phyloP scores from a whole-genome alignment of 495 filamentous ascomycete species.

The Aspergillus avenaceus region DNA sequence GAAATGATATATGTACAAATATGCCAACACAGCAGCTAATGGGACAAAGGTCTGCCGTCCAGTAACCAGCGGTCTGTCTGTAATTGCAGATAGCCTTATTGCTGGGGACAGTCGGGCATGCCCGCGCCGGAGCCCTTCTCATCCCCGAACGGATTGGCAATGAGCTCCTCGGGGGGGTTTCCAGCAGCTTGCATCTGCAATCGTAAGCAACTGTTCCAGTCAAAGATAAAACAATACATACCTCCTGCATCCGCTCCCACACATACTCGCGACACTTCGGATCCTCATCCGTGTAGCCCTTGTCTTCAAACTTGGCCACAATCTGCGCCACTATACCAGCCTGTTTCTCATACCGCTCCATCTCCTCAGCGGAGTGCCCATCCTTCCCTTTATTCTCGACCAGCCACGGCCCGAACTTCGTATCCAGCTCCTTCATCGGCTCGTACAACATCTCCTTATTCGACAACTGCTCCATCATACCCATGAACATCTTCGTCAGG shows the following conservation, averaged over 20 bases:
- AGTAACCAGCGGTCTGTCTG: no score
- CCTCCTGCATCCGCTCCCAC: slow-evolving; percentile 96
- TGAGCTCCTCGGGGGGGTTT: slow-evolving; percentile 81
- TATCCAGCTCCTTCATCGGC: slow-evolving; percentile 93
- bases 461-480: slow-evolving; percentile 98
- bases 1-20: slow-evolving; percentile 21
- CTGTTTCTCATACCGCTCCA: slow-evolving; percentile 77
- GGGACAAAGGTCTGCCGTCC: no score
- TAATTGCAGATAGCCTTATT: slow-evolving; percentile 25
- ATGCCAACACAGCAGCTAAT: neutral
- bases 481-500: slow-evolving; percentile 86
- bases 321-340: slow-evolving; percentile 80
- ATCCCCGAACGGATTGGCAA: slow-evolving; percentile 63
- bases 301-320: slow-evolving; percentile 79
- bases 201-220: no score
- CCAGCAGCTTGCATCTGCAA: slow-evolving; percentile 91
- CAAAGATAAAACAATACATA: slow-evolving; percentile 36
- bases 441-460: slow-evolving; percentile 98
- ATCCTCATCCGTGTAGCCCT: slow-evolving; percentile 75
- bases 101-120: slow-evolving; percentile 38
- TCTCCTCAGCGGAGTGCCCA: slow-evolving; percentile 60
- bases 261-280: slow-evolving; percentile 82
- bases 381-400: slow-evolving; percentile 64
- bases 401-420: slow-evolving; percentile 88
- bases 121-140: slow-evolving; percentile 25